Evolutionary conservation across 495 filamentous ascomycete genomes (phyloP).

Genomic region (Neurospora africana): DNA sequence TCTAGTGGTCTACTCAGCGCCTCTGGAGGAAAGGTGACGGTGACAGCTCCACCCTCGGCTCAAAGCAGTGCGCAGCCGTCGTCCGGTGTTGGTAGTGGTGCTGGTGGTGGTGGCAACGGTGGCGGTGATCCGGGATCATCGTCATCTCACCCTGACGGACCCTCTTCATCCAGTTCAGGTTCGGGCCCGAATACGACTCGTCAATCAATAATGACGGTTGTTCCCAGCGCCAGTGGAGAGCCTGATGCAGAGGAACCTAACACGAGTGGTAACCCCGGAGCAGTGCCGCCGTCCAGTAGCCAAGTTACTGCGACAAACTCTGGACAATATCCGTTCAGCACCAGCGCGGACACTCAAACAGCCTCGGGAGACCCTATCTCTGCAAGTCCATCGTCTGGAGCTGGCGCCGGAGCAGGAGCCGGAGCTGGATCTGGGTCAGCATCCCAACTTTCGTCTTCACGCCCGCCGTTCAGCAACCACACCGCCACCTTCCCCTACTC

Average conservation of each 20-base stretch:
- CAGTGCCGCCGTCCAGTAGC: background rate
- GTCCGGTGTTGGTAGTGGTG: background rate
- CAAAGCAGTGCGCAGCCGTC: background rate
- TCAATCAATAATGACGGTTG: background rate
- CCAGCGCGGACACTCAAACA: background rate
- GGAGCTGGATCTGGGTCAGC: background rate
- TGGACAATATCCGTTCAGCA: background rate
- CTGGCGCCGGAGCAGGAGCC: background rate
- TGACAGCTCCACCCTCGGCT: background rate
- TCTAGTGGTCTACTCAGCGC: background rate
- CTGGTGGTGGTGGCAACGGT: background rate
- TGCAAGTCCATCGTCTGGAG: background rate
- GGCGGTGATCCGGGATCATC: background rate
- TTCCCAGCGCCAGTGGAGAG: background rate
- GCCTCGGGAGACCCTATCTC: background rate
- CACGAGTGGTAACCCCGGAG: background rate
- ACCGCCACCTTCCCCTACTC: background rate
- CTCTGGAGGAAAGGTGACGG: background rate
- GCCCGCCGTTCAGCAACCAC: background rate
- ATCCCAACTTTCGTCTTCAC: background rate
- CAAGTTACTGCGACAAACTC: background rate
- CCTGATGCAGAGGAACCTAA: background rate
- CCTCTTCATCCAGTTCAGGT: background rate
- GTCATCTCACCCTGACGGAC: background rate
- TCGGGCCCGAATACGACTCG: background rate